Base-by-base conservation (phyloP, 2,329 filamentous ascomycete species). In the Myrmaecium sp. region DNA sequence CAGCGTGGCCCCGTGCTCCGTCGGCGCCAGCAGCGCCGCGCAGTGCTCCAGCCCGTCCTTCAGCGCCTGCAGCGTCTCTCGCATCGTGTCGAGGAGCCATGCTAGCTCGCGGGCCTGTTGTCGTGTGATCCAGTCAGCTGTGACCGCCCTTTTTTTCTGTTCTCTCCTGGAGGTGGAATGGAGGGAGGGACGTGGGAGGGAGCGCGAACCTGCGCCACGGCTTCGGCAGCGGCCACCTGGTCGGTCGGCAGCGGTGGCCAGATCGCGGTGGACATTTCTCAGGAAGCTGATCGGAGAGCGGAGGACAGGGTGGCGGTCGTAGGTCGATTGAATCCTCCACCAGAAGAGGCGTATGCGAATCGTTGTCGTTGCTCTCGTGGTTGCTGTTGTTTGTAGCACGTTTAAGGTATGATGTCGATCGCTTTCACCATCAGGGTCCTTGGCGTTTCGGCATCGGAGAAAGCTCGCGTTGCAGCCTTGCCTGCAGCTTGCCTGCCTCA, bases 1-100 rank as follows among this genome's bases (percentile, higher is more conserved):
- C 15, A 98, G 69, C 1, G 86, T 98, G 40, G 75, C 84, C 6
- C 83, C 83, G 1, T 76, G 74, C 44, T 92, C 82, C 35, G 75
- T 66, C 2, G 86, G 83, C 5, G 82, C 77, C 16, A 98, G 70
- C 14, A 95, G 66, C 11, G 76, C 72, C 39, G 83, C 81, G 55
- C 84, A 94, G 54, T 94, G 83, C 47, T 89, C 74, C 3, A 95
- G 68, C 32, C 82, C 81, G 36, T 66, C 62, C 41, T 73, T 71
- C 33, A 77, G 52, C 10, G 68, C 64, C 28, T 57, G 56, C 26
- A 77, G 55, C 14, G 68, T 72, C 27, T 69, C 64, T 42, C 70
- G 66, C 25, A 77, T 53, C 21, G 69, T 62, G 11, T 54, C 49
- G 12, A 76, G 57, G 16, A 76, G 61, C 72, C 72, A 76, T 51